Evolutionary conservation across 768 basidiomycete genomes (phyloP).

Genomic region (Kwoniella newhampshirensis): DNA sequence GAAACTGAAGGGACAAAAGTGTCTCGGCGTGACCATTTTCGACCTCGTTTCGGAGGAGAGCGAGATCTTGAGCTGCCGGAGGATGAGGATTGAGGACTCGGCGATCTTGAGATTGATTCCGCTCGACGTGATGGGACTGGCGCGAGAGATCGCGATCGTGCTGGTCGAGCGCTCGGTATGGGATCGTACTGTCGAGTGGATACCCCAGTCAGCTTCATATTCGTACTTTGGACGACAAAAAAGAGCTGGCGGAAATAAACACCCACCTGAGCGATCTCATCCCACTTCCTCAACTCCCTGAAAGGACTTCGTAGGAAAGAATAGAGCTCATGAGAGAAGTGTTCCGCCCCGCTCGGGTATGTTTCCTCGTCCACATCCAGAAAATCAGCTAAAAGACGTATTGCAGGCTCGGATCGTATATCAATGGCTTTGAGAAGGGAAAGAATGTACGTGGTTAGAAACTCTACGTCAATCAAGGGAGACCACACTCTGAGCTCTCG

Average conservation of each 20-base stretch:
- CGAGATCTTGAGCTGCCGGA: conserved; percentile 6
- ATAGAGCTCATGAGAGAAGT: conserved; percentile 93
- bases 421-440: conserved; percentile 91
- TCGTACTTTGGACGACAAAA: too few relatives aligned
- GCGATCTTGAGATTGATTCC: conserved; percentile 13
- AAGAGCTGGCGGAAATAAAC: too few relatives aligned
- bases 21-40: conserved; percentile 33
- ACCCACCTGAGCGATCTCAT: conserved; percentile 73
- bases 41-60: conserved; percentile 10
- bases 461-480: conserved; percentile 82
- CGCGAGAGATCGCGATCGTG: conserved; percentile 10
- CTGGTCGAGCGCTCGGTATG: conserved; percentile 7
- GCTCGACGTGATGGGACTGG: too few relatives aligned
- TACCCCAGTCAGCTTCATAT: too few relatives aligned
- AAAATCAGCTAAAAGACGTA: conserved; percentile 76
- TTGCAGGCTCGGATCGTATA: conserved; percentile 76
- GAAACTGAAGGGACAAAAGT: conserved; percentile 34
- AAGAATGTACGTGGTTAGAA: conserved; percentile 81
- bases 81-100: conserved; percentile 10
- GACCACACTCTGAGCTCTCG: conserved; percentile 86
- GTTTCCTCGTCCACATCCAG: conserved; percentile 61
- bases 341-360: conserved; percentile 74
- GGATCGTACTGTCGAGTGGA: conserved; percentile 39
- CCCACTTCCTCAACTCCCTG: conserved; percentile 77
- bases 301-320: conserved; percentile 84